A percentile compares a stretch with the other conserved stretches of the same genome.
Evolutionary conservation across 179 eudicot genomes (phyloP).

Genomic region (Silene noctiflora): DNA sequence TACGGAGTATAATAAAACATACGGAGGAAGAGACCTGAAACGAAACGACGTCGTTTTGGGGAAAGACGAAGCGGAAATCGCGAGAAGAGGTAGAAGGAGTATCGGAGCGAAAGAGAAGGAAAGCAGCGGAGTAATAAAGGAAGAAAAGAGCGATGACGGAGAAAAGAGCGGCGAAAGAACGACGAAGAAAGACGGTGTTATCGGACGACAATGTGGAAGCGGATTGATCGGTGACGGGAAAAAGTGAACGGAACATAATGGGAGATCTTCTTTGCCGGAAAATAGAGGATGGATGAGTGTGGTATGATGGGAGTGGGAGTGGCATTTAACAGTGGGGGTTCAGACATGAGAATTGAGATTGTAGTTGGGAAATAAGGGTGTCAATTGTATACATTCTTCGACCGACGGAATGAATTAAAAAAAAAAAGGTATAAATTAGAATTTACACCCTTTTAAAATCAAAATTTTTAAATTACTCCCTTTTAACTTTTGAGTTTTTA

Average conservation of each 20-base stretch:
- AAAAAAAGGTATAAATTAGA: too few species aligned
- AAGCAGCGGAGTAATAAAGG: slow-evolving; percentile 28
- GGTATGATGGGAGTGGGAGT: neutral
- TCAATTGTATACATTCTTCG: too few species aligned
- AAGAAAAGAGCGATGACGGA: slow-evolving; percentile 27
- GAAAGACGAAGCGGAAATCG: slow-evolving; percentile 18
- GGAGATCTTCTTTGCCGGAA: slow-evolving; percentile 6
- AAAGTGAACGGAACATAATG: neutral
- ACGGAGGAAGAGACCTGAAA: slow-evolving; percentile 18
- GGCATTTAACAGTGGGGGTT: neutral
- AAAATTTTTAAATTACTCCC: too few species aligned
- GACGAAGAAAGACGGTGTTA: slow-evolving; percentile 26
- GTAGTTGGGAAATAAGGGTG: neutral
- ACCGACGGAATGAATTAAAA: too few species aligned
- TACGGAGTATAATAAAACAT: neutral
- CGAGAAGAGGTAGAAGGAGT: neutral
- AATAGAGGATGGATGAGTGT: neutral
- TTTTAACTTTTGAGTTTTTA: too few species aligned
- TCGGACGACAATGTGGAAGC: slow-evolving; percentile 20
- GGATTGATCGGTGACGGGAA: neutral
- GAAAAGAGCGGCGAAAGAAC: slow-evolving; percentile 20
- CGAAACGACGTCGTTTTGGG: slow-evolving; percentile 5
- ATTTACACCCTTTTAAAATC: too few species aligned
- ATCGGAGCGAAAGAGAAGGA: slow-evolving; percentile 23
- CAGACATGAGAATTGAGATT: too few species aligned